Evolutionary conservation across 495 filamentous ascomycete species (phyloP).

Genomic region (Hyaloscypha bicolor): DNA sequence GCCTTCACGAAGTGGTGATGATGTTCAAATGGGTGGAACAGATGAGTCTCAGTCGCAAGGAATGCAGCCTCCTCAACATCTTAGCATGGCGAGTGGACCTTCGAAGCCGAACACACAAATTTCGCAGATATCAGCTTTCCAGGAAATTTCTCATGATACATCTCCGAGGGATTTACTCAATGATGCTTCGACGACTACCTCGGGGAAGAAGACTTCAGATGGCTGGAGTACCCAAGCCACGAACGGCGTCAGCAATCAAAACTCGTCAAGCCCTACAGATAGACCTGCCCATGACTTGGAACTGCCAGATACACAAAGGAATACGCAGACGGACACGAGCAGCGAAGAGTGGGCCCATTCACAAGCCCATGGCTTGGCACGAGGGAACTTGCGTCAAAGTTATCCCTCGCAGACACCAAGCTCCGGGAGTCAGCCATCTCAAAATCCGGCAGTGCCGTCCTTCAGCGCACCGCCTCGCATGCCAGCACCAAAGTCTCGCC

Average conservation of each 20-base stretch:
- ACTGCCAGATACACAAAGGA: slow-evolving; percentile 61
- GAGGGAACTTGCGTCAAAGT: slow-evolving; percentile 38
- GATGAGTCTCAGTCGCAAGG: slow-evolving; percentile 49
- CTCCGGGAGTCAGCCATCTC: slow-evolving; percentile 26
- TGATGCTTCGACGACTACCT: slow-evolving; percentile 87
- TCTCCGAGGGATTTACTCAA: slow-evolving; percentile 77
- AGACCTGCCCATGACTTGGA: slow-evolving; percentile 42
- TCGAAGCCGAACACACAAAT: slow-evolving; percentile 41
- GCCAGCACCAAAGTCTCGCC: slow-evolving; percentile 31
- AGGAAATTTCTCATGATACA: slow-evolving; percentile 73
- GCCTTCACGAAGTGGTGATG: slow-evolving; percentile 55
- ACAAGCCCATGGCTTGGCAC: slow-evolving; percentile 49
- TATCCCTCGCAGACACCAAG: slow-evolving; percentile 30
- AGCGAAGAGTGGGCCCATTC: slow-evolving; percentile 50
- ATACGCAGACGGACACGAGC: slow-evolving; percentile 27
- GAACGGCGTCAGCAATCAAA: slow-evolving; percentile 51
- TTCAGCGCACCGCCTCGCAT: slow-evolving; percentile 41
- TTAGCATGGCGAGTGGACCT: slow-evolving; percentile 34
- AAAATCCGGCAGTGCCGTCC: slow-evolving; percentile 42
- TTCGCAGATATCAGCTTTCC: slow-evolving; percentile 73
- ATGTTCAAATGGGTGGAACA: slow-evolving; percentile 59
- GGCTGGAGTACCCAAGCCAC: slow-evolving; percentile 65
- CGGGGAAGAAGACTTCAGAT: slow-evolving; percentile 66
- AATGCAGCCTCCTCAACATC: slow-evolving; percentile 29
- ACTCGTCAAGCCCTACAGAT: slow-evolving; percentile 29